Percentiles rank a stretch among this genome's conserved stretches.
These are phyloP conservation scores for Neonothopanus nambi DNA, from an alignment of 1,284 basidiomycete genomes.

Conservation along the genomic window DNA sequence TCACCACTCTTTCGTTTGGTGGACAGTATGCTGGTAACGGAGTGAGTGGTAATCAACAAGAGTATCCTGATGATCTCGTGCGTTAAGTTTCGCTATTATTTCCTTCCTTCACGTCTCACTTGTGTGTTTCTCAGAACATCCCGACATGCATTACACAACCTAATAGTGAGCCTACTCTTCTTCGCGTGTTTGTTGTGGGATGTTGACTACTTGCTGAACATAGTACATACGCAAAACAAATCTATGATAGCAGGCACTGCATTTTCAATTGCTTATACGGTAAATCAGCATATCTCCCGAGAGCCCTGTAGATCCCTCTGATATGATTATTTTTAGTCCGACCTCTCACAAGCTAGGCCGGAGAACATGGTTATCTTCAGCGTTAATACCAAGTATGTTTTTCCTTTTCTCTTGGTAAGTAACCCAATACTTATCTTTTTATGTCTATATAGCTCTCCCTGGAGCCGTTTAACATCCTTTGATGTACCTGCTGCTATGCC, in stretches of 20 bases:
- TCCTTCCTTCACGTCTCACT: neutral
- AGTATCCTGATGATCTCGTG: conserved; percentile 18
- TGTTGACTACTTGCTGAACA: neutral
- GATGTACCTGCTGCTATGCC: conserved; percentile 48
- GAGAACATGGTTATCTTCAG: conserved; percentile 35
- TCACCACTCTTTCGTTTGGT: conserved; percentile 16
- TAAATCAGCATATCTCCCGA: conserved; percentile 15
- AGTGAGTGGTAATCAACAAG: conserved; percentile 12
- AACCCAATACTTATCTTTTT: neutral
- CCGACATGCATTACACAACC: conserved; percentile 10
- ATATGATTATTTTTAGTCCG: conserved; percentile 27
- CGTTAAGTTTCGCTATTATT: neutral
- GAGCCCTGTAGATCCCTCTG: neutral
- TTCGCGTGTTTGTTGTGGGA: neutral
- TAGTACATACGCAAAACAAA: conserved; percentile 35
- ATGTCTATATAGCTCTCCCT: conserved; percentile 35
- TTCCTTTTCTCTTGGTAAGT: too few relatives aligned
- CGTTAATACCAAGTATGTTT: conserved; percentile 25
- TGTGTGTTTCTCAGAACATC: conserved; percentile 32
- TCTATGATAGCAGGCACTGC: conserved; percentile 44
- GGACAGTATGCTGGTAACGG: conserved; percentile 17
- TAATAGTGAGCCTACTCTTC: neutral
- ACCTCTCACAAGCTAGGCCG: conserved; percentile 30
- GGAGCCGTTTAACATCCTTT: conserved; percentile 44
- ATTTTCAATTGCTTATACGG: conserved; percentile 46